Base-by-base conservation (phyloP, 768 basidiomycete genomes). In the Peribolospora kevripleyi region DNA sequence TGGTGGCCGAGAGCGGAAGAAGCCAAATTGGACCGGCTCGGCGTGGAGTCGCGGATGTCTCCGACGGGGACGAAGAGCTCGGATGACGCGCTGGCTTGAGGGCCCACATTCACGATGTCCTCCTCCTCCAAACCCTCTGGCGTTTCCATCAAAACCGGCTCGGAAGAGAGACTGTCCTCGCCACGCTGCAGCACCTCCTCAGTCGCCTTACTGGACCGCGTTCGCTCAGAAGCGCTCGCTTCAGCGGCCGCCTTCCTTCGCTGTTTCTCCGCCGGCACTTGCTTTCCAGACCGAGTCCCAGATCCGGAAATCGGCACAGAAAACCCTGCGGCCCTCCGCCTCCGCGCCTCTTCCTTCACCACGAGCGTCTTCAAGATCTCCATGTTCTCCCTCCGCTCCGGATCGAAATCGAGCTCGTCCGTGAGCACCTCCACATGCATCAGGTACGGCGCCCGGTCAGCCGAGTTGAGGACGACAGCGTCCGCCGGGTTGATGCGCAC, bases 401-500 rank as follows among this genome's bases (percentile, higher is more conserved):
- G 84, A 63, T 93, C 84, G 65, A 98, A 97, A 65, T 91, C 84
- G 42, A 98, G 74, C 61, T 97, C 91, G 41, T 78, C 80, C 58
- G 78, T 76, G 40, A 97, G 72, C 48, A 97, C 81, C 68, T 98
- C 93, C 56, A 97, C 76, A 58, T 90, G 74, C 36, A 98, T 75
- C 14, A 98, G 73, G 65, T 84, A 98, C 4, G 93, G 93, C 0
- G 87, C 88, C 42, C 84, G 76, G 68, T 98, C 90, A 3, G 93
- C 93, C 14, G 91, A 97, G 65, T 98, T 98, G 38, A 98, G 75
- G 7, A 97, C 93, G 48, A 97, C 93, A 55, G 85, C 83, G 70
- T 98, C 93, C 10, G 90, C 86, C 3, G 93, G 91, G 8, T 91
- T 90, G 63, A 98, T 91, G 59, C 93, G 80, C 52, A 97, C 88